Percentiles rank a stretch among this genome's conserved stretches.
These are phyloP conservation scores for Boletellus emodensis DNA, from an alignment of 768 basidiomycete species.

Conservation along the genomic window DNA sequence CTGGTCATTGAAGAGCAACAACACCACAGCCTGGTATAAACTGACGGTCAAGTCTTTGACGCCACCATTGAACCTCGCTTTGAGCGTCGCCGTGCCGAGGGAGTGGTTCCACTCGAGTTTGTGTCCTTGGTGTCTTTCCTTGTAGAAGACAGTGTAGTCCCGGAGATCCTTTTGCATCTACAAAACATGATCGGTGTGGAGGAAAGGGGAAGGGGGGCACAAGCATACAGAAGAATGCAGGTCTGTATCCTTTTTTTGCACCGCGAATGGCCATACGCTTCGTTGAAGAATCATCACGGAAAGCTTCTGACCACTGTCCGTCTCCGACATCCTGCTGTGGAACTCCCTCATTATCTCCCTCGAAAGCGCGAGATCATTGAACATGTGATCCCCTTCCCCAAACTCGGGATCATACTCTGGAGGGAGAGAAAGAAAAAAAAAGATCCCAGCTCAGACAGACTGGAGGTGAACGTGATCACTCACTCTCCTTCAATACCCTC, in stretches of 20 bases:
- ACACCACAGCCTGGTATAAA: slow-evolving; percentile 83
- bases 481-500: slow-evolving; percentile 77
- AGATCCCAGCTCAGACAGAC: background rate
- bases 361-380: slow-evolving; percentile 81
- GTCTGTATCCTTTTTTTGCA: slow-evolving; percentile 46
- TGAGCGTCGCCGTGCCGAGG: slow-evolving; percentile 78
- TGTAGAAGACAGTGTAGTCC: slow-evolving; percentile 68
- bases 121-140: slow-evolving; percentile 68
- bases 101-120: slow-evolving; percentile 84
- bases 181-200: slow-evolving; percentile 8
- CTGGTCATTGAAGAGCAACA: slow-evolving; percentile 80
- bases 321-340: slow-evolving; percentile 41
- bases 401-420: slow-evolving; percentile 95
- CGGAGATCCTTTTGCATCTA: slow-evolving; percentile 75
- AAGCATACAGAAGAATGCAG: slow-evolving; percentile 50
- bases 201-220: background rate
- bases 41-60: slow-evolving; percentile 87
- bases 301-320: slow-evolving; percentile 46
- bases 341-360: slow-evolving; percentile 69
- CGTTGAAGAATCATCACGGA: slow-evolving; percentile 81
- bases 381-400: slow-evolving; percentile 92
- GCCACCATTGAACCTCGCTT: slow-evolving; percentile 60
- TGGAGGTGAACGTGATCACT: slow-evolving; percentile 29
- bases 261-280: slow-evolving; percentile 82
- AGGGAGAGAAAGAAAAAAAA: background rate